Evolutionary conservation across 805 yeast species (phyloP).

Genomic region (Spathaspora arborariae): DNA sequence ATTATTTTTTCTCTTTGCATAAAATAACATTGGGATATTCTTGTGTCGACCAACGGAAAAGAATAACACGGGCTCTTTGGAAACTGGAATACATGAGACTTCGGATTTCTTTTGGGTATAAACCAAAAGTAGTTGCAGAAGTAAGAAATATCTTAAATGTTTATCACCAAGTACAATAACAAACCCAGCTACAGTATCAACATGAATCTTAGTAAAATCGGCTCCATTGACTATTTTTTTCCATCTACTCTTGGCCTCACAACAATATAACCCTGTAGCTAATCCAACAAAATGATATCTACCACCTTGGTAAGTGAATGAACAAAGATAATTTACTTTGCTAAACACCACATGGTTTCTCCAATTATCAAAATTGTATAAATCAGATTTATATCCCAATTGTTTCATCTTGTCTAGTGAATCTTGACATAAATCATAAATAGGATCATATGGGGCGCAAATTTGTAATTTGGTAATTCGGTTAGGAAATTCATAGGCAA

Average conservation of each 20-base stretch:
- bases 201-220: slow-evolving; percentile 57
- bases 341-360: slow-evolving; percentile 27
- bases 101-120: slow-evolving; percentile 42
- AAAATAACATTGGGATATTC: slow-evolving; percentile 53
- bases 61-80: slow-evolving; percentile 48
- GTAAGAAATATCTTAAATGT: slow-evolving; percentile 55
- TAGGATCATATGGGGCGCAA: slow-evolving; percentile 49
- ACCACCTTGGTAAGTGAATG: slow-evolving; percentile 44
- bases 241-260: slow-evolving; percentile 51
- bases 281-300: slow-evolving; percentile 56
- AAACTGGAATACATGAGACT: slow-evolving; percentile 45
- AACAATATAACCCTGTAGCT: slow-evolving; percentile 58
- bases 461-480: slow-evolving; percentile 50
- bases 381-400: slow-evolving; percentile 22
- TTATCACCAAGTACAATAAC: slow-evolving; percentile 57
- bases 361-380: slow-evolving; percentile 19
- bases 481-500: slow-evolving; percentile 59
- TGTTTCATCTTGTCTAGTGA: slow-evolving; percentile 16
- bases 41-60: slow-evolving; percentile 71
- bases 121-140: slow-evolving; percentile 60
- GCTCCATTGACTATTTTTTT: slow-evolving; percentile 49
- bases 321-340: slow-evolving; percentile 39
- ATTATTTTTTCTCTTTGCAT: slow-evolving; percentile 50
- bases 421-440: slow-evolving; percentile 31
- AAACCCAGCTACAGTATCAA: slow-evolving; percentile 52